Conservation (phyloP, 129 eudicot genomes). For the Flaveria ramosissima region DNA sequence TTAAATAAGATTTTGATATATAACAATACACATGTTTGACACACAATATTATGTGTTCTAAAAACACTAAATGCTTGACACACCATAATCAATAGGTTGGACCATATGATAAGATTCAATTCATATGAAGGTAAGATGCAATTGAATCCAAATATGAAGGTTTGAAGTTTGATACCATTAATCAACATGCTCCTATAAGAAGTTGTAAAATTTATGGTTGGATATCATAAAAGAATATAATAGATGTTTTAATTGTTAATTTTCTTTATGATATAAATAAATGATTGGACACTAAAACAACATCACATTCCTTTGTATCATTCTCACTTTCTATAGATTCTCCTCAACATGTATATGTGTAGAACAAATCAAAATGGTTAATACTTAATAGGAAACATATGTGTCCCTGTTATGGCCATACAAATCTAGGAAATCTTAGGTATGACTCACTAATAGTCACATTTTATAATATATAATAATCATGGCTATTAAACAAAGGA, state of each 20-base stretch:
- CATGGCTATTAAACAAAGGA: not conserved
- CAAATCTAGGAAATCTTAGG: not conserved
- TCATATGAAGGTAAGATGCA: not conserved
- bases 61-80: not conserved
- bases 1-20: not conserved
- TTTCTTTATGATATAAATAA: not conserved
- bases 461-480: not conserved
- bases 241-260: too few species aligned
- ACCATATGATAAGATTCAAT: not conserved
- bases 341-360: not conserved
- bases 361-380: slow-evolving; percentile 1
- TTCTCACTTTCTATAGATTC: not conserved
- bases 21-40: not conserved
- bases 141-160: not conserved
- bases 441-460: not conserved
- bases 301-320: not conserved
- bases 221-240: too few species aligned
- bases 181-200: too few species aligned
- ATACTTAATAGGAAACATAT: not conserved
- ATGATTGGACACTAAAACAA: not conserved
- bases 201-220: too few species aligned
- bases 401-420: not conserved
- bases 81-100: not conserved
- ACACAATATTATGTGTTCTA: not conserved
- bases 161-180: not conserved